A percentile compares a stretch with the other conserved stretches of the same genome.
These are phyloP conservation scores for Ustilago bromivora DNA, from an alignment of 1,284 basidiomycete species.

Conservation along the genomic window DNA sequence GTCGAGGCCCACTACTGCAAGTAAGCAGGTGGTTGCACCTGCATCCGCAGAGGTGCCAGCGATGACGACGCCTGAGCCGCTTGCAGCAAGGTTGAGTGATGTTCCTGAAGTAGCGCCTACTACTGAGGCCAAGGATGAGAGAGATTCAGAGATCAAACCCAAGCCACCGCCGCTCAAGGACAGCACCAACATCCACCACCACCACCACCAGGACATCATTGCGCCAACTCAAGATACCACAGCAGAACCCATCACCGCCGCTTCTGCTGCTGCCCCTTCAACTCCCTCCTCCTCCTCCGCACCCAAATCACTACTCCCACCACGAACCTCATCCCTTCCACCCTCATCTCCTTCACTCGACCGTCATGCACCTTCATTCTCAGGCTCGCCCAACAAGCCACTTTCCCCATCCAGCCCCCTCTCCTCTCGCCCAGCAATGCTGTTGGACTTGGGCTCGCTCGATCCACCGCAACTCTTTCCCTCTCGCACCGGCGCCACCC, in stretches of 20 bases:
- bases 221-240: neutral
- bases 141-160: neutral
- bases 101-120: slow-evolving; percentile 14
- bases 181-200: slow-evolving; percentile 1
- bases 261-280: neutral
- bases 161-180: neutral
- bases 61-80: neutral
- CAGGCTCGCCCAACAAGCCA: slow-evolving; percentile 46
- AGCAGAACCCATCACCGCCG: neutral
- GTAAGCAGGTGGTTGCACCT: neutral
- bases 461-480: slow-evolving; percentile 21
- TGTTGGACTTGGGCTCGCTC: slow-evolving; percentile 33
- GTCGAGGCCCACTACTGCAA: neutral
- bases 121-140: neutral
- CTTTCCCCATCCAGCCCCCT: slow-evolving; percentile 26
- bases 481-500: neutral
- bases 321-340: slow-evolving; percentile 42
- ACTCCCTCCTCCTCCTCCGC: slow-evolving; percentile 2
- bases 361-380: slow-evolving; percentile 15
- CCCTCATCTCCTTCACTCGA: slow-evolving; percentile 28
- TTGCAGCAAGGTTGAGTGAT: slow-evolving; percentile 14
- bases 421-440: slow-evolving; percentile 28
- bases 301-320: slow-evolving; percentile 25
- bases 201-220: neutral
- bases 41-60: neutral